Evolutionary conservation across 2,329 filamentous ascomycete genomes (phyloP), one percentile per base, ranked within the genome.

Genomic region (Aspergillus spinulosporus): DNA sequence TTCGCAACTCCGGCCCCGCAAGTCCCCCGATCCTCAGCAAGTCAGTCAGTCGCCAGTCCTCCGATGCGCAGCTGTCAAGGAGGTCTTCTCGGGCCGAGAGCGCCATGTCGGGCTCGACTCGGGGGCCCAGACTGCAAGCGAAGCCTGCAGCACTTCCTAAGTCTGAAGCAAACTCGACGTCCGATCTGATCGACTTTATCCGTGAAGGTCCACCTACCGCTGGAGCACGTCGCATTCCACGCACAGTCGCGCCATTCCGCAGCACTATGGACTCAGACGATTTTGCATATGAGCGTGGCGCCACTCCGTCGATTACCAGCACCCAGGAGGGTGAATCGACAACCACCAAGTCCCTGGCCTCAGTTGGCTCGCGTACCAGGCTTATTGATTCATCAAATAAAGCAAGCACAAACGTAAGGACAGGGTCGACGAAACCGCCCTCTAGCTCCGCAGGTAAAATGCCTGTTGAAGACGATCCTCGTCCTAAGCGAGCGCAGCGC

Each of bases 101-200:
- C 40, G 52, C 52, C 15, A 9, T 60, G 14, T 64, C 66, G 4
- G 61, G 43, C 36, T 49, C 62, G n/a, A 52, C 60, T 40, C 61
- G 59, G 21, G 65, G 60, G 52, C 62, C 76, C 46, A 84, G 83
- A 57, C 80, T 88, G 47, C 83, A 88, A 72, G 86, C 93, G 56
- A 88, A 91, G 49, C 87, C 91, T 59, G 84, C 90, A 37, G 80
- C 82, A 42, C 81, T 85, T 12, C 81, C 86, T 49, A 78, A 77
- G 56, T 81, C 80, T 50, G 84, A 85, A 49, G 87, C 87, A 21
- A 47, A 47, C 14, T 34, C 44, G 62, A 95, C 87, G 55, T 89
- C 90, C 9, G 94, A 97, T 59, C 78, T 99, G 56, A 96, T 97
- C 62, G 92, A 97, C 70, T 97, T 99, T 71, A 95, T 99, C 62